These are phyloP conservation scores for Helicocarpus griseus DNA, from an alignment of 2,329 filamentous ascomycete genomes.

Conservation along the genomic window DNA sequence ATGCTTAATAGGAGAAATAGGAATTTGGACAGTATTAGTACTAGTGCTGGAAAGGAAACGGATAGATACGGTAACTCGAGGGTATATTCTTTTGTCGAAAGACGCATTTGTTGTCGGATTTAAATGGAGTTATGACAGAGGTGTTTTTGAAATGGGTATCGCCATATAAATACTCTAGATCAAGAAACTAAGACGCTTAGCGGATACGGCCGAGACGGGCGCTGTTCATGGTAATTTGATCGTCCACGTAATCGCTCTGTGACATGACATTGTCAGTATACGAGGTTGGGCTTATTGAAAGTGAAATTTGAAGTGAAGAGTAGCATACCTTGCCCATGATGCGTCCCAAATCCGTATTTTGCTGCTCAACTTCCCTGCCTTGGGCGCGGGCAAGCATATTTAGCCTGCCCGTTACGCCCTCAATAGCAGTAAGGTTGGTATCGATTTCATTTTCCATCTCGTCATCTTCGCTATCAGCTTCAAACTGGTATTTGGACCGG, in stretches of 20 bases:
- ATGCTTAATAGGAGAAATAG: not conserved
- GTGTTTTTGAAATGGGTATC: not conserved
- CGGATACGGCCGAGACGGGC: constrained; percentile 54
- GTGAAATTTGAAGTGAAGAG: not conserved
- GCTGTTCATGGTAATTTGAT: constrained; percentile 69
- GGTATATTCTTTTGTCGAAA: not conserved
- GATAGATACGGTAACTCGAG: not conserved
- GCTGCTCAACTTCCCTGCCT: constrained; percentile 62
- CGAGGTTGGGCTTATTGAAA: no score
- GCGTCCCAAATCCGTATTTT: constrained; percentile 68
- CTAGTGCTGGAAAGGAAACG: not conserved
- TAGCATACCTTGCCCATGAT: constrained; percentile 64
- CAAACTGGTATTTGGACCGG: constrained; percentile 65
- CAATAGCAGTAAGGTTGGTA: constrained; percentile 51
- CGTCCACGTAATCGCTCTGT: constrained; percentile 73
- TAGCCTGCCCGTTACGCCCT: constrained; percentile 56
- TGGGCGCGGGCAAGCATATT: constrained; percentile 67
- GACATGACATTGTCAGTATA: no score
- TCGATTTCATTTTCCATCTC: constrained; percentile 65
- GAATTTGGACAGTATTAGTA: not conserved
- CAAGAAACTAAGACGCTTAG: constrained; percentile 14
- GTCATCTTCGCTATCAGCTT: constrained; percentile 62
- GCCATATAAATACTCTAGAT: not conserved
- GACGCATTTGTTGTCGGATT: not conserved
- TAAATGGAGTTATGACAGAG: not conserved